Evolutionary conservation across 192 early-diverging fungal species (phyloP), one percentile per base, ranked within the genome.

Genomic region (Umbelopsis isabellina): DNA sequence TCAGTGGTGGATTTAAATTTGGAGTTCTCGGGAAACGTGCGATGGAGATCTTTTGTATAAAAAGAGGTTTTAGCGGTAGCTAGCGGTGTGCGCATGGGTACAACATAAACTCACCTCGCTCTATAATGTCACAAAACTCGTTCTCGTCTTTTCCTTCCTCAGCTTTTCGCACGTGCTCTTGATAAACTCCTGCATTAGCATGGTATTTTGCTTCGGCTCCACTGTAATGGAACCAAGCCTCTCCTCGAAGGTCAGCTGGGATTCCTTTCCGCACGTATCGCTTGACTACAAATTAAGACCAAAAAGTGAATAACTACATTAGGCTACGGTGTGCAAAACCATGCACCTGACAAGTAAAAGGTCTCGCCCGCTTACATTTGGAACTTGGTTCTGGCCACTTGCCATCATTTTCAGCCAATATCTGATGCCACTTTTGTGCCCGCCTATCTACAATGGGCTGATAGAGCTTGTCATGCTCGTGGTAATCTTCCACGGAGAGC

Each of bases 11-110:
- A 76, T 73, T 85, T 86, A 74, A 94, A 93, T 66, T 86, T 82
- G 20, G 82, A 80, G 68, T 94, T 94, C 71, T 93, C 90, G 2
- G 93, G 93, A 74, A 93, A 94, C 0, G 93, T 94, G 21, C 93
- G 83, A 68, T 93, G 88, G 13, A 94, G 72, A 76, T 94, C n/a
- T n/a, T n/a, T n/a, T n/a, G n/a, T n/a, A n/a, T n/a, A n/a, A n/a
- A n/a, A n/a, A n/a, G n/a, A n/a, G n/a, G n/a, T 41, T 9, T 41
- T 41, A 41, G 37, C 6, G 37, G 7, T 10, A 5, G 6, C 10
- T 12, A 10, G 12, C 16, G 12, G 48, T 4, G 2, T 5, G 0
- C 4, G 3, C 15, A 49, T 21, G 48, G 48, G 12, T 49, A 20
- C 0, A 49, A 5, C 18, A 21, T 49, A 49, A 30, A 41, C 37